phyloP scores from a whole-genome alignment of 1,139 yeast genomes.

The Geotrichum klebahnii region DNA sequence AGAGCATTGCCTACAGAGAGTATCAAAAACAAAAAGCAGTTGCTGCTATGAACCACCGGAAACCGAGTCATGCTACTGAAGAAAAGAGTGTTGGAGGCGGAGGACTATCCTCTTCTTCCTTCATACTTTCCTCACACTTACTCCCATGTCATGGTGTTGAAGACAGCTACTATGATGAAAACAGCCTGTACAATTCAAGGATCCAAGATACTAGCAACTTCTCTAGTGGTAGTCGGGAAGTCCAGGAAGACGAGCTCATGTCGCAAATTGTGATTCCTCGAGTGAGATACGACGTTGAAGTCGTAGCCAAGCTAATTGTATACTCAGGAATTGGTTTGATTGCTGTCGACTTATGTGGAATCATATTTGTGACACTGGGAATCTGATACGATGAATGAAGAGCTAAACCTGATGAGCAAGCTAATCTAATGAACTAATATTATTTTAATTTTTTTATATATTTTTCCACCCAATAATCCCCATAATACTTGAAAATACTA shows the following conservation, averaged over 20 bases:
- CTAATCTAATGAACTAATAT: no score
- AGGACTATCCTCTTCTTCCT: slow-evolving; percentile 5
- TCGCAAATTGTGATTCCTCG: slow-evolving; percentile 43
- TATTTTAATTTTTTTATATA: no score
- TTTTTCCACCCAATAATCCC: no score
- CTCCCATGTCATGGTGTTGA: slow-evolving; percentile 13
- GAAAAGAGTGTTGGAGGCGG: slow-evolving; percentile 6
- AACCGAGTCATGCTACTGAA: slow-evolving; percentile 23
- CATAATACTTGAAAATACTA: no score
- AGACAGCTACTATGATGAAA: slow-evolving; percentile 20
- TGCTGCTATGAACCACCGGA: slow-evolving; percentile 16
- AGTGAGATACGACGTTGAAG: slow-evolving; percentile 66
- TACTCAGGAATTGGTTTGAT: slow-evolving; percentile 64
- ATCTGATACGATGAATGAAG: slow-evolving; percentile 17
- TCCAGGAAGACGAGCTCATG: slow-evolving; percentile 30
- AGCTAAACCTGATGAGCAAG: no score
- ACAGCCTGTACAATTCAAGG: not conserved
- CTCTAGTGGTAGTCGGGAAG: slow-evolving; percentile 12
- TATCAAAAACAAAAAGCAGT: slow-evolving; percentile 28
- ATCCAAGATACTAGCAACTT: not conserved
- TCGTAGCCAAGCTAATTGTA: slow-evolving; percentile 64
- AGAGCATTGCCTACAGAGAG: slow-evolving; percentile 28
- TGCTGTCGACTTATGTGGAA: slow-evolving; percentile 28
- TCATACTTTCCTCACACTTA: not conserved
- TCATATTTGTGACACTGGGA: slow-evolving; percentile 25